Evolutionary conservation across 805 yeast species (phyloP).

Genomic region (Ogataea minuta): DNA sequence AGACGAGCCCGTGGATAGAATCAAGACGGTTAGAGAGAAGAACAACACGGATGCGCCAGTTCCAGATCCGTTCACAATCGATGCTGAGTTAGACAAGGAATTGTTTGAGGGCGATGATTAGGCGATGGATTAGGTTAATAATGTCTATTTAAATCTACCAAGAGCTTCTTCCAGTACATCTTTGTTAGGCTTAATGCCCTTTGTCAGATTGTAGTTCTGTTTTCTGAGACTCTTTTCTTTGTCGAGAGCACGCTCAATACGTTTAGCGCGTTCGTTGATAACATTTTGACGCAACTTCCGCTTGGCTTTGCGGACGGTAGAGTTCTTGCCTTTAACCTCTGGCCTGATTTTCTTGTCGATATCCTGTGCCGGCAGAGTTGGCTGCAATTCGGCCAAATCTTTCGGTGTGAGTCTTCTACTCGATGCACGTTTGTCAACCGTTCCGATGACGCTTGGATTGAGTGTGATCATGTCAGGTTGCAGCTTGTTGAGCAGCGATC

Average conservation of each 20-base stretch:
- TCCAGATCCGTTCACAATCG: constrained; percentile 67
- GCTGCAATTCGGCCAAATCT: constrained; percentile 46
- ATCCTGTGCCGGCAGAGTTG: constrained; percentile 35
- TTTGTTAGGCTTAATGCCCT: constrained; percentile 51
- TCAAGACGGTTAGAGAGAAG: constrained; percentile 82
- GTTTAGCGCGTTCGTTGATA: constrained; percentile 77
- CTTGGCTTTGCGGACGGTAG: constrained; percentile 74
- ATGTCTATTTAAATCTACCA: constrained; percentile 42
- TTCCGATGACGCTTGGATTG: constrained; percentile 86
- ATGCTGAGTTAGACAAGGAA: constrained; percentile 38
- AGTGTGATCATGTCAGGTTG: constrained; percentile 89
- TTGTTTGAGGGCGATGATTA: constrained; percentile 28
- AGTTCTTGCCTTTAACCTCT: constrained; percentile 73
- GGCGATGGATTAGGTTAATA: constrained; percentile 8
- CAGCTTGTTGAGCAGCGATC: constrained; percentile 78
- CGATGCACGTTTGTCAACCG: constrained; percentile 70
- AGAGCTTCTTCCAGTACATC: constrained; percentile 51
- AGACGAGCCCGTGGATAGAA: constrained; percentile 57
- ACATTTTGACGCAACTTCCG: constrained; percentile 85
- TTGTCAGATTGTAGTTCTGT: constrained; percentile 42
- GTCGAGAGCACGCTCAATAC: constrained; percentile 70
- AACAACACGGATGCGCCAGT: constrained; percentile 71
- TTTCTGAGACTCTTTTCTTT: constrained; percentile 71
- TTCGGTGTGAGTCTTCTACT: constrained; percentile 61
- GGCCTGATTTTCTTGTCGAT: constrained; percentile 61